These are phyloP conservation scores for Schizothecium vesticola DNA, from an alignment of 495 filamentous ascomycete species.

Conservation along the genomic window DNA sequence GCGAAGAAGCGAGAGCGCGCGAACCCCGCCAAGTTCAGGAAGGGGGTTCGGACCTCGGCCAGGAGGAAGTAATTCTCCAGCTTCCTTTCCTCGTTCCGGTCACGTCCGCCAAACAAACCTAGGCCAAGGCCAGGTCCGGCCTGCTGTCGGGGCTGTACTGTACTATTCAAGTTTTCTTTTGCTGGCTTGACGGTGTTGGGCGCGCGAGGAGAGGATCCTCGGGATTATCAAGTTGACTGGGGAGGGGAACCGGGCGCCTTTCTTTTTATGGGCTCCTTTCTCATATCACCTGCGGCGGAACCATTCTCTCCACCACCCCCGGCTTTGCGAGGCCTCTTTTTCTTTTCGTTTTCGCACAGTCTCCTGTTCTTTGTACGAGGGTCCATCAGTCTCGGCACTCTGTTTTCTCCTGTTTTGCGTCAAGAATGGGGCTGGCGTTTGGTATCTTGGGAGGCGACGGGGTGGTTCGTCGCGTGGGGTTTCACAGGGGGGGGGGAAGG, in stretches of 20 bases:
- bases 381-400: not conserved
- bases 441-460: not conserved
- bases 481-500: not conserved
- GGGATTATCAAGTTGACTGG: not conserved
- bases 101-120: not conserved
- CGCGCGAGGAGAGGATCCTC: not conserved
- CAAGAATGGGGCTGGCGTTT: not conserved
- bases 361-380: not conserved
- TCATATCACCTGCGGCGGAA: not conserved
- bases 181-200: not conserved
- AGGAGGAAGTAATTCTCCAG: slow-evolving; percentile 14
- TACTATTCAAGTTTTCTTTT: not conserved
- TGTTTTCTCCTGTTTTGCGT: not conserved
- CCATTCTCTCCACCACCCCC: not conserved
- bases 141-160: not conserved
- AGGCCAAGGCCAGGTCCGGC: not conserved
- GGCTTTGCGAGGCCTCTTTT: not conserved
- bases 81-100: slow-evolving; percentile 1
- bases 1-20: slow-evolving; percentile 21
- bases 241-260: not conserved
- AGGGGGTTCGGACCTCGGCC: slow-evolving; percentile 21
- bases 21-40: slow-evolving; percentile 27
- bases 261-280: not conserved
- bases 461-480: not conserved
- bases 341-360: not conserved